These are phyloP conservation scores for Cucurbita maxima DNA, from an alignment of 306 rosid genomes.

Conservation along the genomic window DNA sequence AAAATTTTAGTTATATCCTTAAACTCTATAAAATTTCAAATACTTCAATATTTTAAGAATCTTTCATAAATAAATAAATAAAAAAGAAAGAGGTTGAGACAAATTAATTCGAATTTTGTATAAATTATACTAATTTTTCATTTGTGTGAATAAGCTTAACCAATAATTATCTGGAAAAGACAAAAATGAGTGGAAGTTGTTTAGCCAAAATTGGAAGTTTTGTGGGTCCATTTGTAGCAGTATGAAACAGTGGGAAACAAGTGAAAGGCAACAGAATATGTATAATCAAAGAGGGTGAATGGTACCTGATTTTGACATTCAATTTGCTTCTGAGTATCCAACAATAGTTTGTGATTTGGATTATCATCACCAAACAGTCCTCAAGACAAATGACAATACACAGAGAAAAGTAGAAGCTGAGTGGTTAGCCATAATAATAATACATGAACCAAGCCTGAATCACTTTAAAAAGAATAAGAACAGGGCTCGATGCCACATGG, in stretches of 20 bases:
- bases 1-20: background rate
- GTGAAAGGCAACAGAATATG: background rate
- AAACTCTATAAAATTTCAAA: background rate
- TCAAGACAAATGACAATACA: background rate
- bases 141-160: background rate
- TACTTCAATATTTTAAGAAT: no score
- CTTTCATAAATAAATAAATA: no score
- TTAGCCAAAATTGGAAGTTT: background rate
- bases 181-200: background rate
- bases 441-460: background rate
- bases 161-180: background rate
- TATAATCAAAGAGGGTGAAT: background rate
- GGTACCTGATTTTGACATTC: conserved; percentile 8
- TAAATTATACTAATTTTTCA: background rate
- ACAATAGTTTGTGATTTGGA: background rate
- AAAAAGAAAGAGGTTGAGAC: no score
- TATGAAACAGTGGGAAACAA: conserved; percentile 1
- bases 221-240: background rate
- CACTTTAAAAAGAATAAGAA: background rate
- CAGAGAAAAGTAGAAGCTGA: background rate
- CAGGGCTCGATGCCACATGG: background rate
- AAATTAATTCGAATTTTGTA: background rate
- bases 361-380: background rate
- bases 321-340: background rate
- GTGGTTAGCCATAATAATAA: background rate